A percentile compares a stretch with the other conserved stretches of the same genome.
Evolutionary conservation across 2,329 filamentous ascomycete genomes (phyloP).

Genomic region (Simplicillium aogashimaense): DNA sequence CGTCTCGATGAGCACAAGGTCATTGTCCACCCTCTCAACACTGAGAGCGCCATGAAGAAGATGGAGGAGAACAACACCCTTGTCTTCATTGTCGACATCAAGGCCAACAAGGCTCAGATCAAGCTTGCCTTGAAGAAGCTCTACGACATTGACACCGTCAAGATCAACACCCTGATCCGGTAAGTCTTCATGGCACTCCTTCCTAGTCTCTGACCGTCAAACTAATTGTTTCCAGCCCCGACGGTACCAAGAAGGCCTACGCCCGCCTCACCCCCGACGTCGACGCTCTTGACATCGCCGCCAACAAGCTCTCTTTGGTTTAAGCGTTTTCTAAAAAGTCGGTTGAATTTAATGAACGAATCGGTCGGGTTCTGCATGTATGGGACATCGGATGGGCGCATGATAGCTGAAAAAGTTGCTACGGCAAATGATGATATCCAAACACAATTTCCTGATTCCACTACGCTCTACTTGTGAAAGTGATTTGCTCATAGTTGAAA

Average conservation of each 20-base stretch:
- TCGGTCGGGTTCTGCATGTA: no score
- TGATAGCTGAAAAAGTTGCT: constrained; percentile 3
- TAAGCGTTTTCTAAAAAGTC: constrained; percentile 39
- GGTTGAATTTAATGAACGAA: constrained; percentile 23
- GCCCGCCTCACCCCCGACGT: constrained; percentile 92
- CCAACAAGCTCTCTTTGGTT: constrained; percentile 96
- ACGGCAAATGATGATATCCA: constrained; percentile 21
- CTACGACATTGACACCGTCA: constrained; percentile 95
- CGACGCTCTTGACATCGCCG: constrained; percentile 97
- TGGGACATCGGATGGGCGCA: not conserved
- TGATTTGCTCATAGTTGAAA: no score
- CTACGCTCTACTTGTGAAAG: no score
- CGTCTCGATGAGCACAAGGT: constrained; percentile 97
- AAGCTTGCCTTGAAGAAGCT: constrained; percentile 97
- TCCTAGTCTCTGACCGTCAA: no score
- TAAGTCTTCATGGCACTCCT: constrained; percentile 30
- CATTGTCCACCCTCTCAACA: constrained; percentile 97
- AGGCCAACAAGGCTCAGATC: constrained; percentile 99
- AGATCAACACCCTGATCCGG: constrained; percentile 99
- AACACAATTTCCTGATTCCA: constrained; percentile 14
- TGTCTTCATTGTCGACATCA: constrained; percentile 92
- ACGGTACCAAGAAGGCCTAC: constrained; percentile 98
- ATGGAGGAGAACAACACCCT: constrained; percentile 99
- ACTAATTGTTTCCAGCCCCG: constrained; percentile 50
- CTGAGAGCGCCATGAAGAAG: constrained; percentile 99